phyloP scores from a whole-genome alignment of 192 early-diverging fungal species.

The Backusella macrospora region DNA sequence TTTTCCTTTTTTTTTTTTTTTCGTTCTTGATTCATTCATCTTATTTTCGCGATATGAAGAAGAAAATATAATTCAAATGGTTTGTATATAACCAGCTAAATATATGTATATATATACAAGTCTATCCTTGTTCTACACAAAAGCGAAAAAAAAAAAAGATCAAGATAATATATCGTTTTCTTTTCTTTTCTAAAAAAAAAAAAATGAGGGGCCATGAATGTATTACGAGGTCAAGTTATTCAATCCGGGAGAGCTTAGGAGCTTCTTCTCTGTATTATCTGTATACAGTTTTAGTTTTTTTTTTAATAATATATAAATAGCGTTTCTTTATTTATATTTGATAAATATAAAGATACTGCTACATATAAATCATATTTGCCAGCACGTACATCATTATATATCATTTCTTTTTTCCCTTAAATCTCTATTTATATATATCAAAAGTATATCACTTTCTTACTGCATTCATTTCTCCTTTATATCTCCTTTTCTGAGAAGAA shows the following conservation, averaged over 20 bases:
- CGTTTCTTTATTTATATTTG: neutral
- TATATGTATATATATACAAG: too few species aligned
- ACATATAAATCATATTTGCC: neutral
- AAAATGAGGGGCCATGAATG: neutral
- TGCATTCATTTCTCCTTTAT: conserved; percentile 1
- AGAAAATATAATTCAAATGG: too few species aligned
- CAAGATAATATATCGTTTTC: neutral
- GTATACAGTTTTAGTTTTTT: neutral
- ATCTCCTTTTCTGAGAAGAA: conserved; percentile 17
- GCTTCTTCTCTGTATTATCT: neutral
- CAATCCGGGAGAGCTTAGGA: neutral
- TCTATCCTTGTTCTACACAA: too few species aligned
- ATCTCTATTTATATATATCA: conserved; percentile 18
- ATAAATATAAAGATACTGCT: neutral
- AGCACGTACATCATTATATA: neutral
- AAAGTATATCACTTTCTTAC: neutral
- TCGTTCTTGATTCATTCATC: too few species aligned
- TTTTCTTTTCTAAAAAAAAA: neutral
- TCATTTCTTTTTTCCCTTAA: neutral
- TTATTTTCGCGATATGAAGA: too few species aligned
- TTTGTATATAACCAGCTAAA: too few species aligned
- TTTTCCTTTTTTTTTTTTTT: too few species aligned
- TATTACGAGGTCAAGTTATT: conserved; percentile 1
- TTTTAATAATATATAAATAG: neutral
- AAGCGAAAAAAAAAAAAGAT: too few species aligned